Conservation (phyloP, 805 yeast species). For the Grigorovia humatica region DNA sequence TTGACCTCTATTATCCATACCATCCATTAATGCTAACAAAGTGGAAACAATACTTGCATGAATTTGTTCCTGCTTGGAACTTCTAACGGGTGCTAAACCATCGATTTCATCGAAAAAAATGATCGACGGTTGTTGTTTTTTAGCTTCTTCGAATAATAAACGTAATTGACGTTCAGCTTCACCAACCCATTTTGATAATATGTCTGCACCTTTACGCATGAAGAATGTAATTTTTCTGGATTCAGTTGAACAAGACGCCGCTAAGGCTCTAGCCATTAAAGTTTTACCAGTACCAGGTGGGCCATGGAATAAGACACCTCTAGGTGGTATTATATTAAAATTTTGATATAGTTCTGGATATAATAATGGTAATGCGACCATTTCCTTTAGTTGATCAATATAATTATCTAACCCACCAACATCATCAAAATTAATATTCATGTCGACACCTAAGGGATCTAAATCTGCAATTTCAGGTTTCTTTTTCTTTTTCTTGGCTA, state of each 20-base stretch:
- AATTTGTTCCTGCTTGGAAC: slow-evolving; percentile 95
- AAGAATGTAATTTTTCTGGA: slow-evolving; percentile 84
- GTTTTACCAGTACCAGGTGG: slow-evolving; percentile 99
- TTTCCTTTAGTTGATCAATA: slow-evolving; percentile 86
- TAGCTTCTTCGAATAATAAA: slow-evolving; percentile 88
- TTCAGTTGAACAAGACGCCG: slow-evolving; percentile 85
- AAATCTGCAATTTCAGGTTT: slow-evolving; percentile 69
- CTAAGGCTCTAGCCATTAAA: slow-evolving; percentile 92
- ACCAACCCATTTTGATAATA: slow-evolving; percentile 97
- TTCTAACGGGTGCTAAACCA: slow-evolving; percentile 95
- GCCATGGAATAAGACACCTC: slow-evolving; percentile 96
- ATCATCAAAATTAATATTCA: slow-evolving; percentile 71
- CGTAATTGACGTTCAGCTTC: slow-evolving; percentile 95
- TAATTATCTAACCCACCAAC: slow-evolving; percentile 91
- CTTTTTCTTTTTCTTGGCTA: slow-evolving; percentile 26
- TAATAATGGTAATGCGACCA: slow-evolving; percentile 86
- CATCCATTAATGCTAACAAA: slow-evolving; percentile 91
- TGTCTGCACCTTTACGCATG: slow-evolving; percentile 98
- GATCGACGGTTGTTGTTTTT: slow-evolving; percentile 88
- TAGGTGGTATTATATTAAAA: slow-evolving; percentile 87
- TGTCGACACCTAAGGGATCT: slow-evolving; percentile 87
- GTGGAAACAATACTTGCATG: slow-evolving; percentile 97
- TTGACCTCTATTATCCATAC: slow-evolving; percentile 98
- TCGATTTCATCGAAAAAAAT: slow-evolving; percentile 97
- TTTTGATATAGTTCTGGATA: slow-evolving; percentile 90